phyloP scores from a whole-genome alignment of 1,284 basidiomycete genomes.

The Ustilago sp. region DNA sequence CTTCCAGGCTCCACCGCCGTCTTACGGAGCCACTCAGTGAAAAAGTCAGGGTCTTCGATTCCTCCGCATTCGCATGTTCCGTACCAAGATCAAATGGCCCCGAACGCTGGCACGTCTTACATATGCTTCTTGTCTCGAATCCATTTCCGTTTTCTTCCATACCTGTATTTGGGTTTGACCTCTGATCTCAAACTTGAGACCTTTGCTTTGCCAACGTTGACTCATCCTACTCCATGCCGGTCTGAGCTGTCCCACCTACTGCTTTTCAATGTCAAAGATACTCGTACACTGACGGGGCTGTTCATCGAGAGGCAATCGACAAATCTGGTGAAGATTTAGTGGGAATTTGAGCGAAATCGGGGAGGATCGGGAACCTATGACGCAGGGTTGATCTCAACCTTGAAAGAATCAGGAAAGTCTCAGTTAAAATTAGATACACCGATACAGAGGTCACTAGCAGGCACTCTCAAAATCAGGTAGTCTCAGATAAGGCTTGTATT shows the following conservation, averaged over 20 bases:
- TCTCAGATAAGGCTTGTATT: no score
- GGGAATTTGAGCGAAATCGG: neutral
- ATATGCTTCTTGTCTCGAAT: neutral
- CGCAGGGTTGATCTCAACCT: neutral
- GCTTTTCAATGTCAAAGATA: neutral
- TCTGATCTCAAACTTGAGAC: neutral
- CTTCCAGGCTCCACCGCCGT: slow-evolving; percentile 32
- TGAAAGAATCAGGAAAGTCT: neutral
- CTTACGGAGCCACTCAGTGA: slow-evolving; percentile 38
- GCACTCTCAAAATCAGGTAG: no score
- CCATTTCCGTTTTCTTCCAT: neutral
- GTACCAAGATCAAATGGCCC: neutral
- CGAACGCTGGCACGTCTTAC: neutral
- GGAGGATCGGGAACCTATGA: neutral
- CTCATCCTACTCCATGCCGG: neutral
- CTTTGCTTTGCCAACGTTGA: neutral
- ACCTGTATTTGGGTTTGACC: neutral
- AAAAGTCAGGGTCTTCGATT: neutral
- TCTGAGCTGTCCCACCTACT: neutral
- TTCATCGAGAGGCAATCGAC: no score
- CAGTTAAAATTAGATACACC: no score
- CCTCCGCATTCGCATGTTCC: neutral
- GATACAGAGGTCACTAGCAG: no score
- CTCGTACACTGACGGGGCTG: neutral
- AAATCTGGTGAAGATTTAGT: neutral